Percentiles rank a stretch among this genome's conserved stretches.
These are phyloP conservation scores for Bimuria novae-zelandiae DNA, from an alignment of 2,329 filamentous ascomycete species.

Conservation along the genomic window DNA sequence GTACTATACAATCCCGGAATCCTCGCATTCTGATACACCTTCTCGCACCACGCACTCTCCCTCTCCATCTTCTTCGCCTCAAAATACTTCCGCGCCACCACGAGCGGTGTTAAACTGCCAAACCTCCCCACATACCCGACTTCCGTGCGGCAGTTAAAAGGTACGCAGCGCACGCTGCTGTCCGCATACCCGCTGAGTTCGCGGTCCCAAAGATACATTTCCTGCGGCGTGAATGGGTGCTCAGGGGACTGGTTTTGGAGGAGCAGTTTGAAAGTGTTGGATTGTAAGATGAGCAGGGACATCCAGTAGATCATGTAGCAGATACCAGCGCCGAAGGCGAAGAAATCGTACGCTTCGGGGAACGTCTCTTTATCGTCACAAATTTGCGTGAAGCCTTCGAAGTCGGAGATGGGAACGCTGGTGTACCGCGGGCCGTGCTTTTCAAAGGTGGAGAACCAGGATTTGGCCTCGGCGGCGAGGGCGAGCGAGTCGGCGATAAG, in stretches of 20 bases:
- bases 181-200: constrained; percentile 39
- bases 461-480: constrained; percentile 30
- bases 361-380: constrained; percentile 33
- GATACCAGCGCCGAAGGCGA: constrained; percentile 38
- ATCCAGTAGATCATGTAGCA: constrained; percentile 45
- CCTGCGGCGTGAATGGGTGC: constrained; percentile 34
- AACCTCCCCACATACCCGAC: constrained; percentile 41
- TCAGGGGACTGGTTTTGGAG: constrained; percentile 26
- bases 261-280: constrained; percentile 39
- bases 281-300: constrained; percentile 42
- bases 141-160: constrained; percentile 33
- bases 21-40: constrained; percentile 32
- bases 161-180: constrained; percentile 38
- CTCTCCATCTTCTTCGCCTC: constrained; percentile 32
- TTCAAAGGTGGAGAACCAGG: constrained; percentile 40
- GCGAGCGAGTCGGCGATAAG: constrained; percentile 33
- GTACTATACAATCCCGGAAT: constrained; percentile 39
- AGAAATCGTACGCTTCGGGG: constrained; percentile 37
- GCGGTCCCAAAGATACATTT: constrained; percentile 38
- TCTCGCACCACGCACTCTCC: constrained; percentile 37
- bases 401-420: constrained; percentile 25
- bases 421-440: constrained; percentile 36
- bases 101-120: constrained; percentile 39
- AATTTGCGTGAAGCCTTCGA: constrained; percentile 35
- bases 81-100: constrained; percentile 42